A percentile compares a stretch with the other conserved stretches of the same genome.
Evolutionary conservation across 2,329 filamentous ascomycete species (phyloP).

Genomic region (Colletotrichum lentis): DNA sequence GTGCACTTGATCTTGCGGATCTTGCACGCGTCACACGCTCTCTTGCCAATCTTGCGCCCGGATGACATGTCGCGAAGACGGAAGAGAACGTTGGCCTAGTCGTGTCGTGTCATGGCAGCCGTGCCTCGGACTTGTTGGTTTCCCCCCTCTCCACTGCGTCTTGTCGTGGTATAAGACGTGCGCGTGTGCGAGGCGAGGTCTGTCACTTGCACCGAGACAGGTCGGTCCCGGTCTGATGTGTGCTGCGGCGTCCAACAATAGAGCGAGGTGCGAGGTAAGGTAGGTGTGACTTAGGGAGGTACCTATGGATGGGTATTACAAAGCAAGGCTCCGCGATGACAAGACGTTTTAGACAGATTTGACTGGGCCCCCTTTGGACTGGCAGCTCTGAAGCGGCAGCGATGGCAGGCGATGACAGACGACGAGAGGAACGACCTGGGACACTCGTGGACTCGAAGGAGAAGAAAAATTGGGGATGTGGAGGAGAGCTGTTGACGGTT

Average conservation of each 20-base stretch:
- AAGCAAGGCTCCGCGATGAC: constrained; percentile 12
- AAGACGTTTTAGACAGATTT: constrained; percentile 8
- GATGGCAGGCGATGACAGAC: background rate
- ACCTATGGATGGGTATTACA: constrained; percentile 16
- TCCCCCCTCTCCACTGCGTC: background rate
- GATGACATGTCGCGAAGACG: constrained; percentile 38
- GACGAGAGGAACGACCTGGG: background rate
- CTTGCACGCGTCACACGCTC: constrained; percentile 62
- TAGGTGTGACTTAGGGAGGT: background rate
- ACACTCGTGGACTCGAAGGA: constrained; percentile 4
- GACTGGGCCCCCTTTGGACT: background rate
- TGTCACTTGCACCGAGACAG: constrained; percentile 11
- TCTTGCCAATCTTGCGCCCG: constrained; percentile 47
- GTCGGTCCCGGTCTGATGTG: constrained; percentile 9
- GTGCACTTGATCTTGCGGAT: constrained; percentile 62
- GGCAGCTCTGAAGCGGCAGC: constrained; percentile 4
- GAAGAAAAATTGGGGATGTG: constrained; percentile 24
- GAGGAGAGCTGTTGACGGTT: constrained; percentile 18
- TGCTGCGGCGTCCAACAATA: background rate
- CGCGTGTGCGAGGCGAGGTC: background rate
- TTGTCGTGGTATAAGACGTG: background rate
- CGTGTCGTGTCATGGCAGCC: constrained; percentile 30
- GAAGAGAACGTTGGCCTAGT: constrained; percentile 25
- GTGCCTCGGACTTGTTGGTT: background rate
- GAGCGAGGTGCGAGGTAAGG: background rate